These are phyloP conservation scores for Cadophora malorum DNA, from an alignment of 2,329 filamentous ascomycete species.

Conservation along the genomic window DNA sequence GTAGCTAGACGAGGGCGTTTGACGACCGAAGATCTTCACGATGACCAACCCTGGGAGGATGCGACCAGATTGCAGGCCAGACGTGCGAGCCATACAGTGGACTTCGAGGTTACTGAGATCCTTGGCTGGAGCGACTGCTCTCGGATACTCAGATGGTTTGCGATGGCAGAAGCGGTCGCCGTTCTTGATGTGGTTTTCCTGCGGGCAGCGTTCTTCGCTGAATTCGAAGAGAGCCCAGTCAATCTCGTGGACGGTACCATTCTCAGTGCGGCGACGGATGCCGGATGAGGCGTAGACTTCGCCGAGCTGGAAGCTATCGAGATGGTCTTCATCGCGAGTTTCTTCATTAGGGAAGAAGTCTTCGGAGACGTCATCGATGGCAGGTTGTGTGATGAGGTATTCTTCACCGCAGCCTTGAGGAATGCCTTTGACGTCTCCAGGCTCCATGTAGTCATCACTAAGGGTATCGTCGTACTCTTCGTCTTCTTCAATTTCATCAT, in stretches of 20 bases:
- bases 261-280: constrained; percentile 75
- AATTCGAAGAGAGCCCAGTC: constrained; percentile 95
- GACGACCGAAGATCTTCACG: constrained; percentile 86
- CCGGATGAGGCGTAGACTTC: constrained; percentile 90
- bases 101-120: constrained; percentile 78
- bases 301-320: constrained; percentile 81
- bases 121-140: constrained; percentile 62
- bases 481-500: constrained; percentile 50
- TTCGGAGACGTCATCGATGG: constrained; percentile 84
- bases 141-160: constrained; percentile 56
- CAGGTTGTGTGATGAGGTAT: constrained; percentile 88
- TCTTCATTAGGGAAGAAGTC: constrained; percentile 80
- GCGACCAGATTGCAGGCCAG: constrained; percentile 78
- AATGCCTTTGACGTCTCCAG: constrained; percentile 80
- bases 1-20: constrained; percentile 77
- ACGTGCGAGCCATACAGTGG: constrained; percentile 88
- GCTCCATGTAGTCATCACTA: constrained; percentile 51
- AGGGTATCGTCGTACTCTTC: constrained; percentile 57
- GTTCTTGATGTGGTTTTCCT: constrained; percentile 71
- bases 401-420: constrained; percentile 76
- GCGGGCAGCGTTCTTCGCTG: constrained; percentile 71
- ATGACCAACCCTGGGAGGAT: constrained; percentile 81
- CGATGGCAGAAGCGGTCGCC: constrained; percentile 47
- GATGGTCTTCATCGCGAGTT: constrained; percentile 77
- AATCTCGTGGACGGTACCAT: constrained; percentile 84